These are phyloP conservation scores for Ambrosia trifida DNA, from an alignment of 129 eudicot genomes.

Conservation along the genomic window DNA sequence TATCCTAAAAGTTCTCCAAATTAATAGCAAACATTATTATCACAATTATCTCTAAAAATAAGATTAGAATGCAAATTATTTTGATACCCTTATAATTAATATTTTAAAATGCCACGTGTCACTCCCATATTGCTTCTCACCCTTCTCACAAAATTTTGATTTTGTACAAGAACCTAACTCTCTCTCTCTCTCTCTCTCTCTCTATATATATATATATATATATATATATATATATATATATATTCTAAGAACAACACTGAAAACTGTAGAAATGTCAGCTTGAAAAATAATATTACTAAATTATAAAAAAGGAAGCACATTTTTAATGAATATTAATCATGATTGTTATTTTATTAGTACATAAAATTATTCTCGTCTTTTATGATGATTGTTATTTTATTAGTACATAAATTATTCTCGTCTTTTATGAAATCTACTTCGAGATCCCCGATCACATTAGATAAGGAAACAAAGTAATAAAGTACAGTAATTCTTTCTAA, in stretches of 20 bases:
- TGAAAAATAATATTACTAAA: neutral
- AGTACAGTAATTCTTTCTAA: neutral
- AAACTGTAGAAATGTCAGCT: constrained; percentile 1
- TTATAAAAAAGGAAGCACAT: constrained; percentile 1
- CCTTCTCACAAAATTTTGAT: too few species aligned
- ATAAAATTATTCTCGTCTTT: constrained; percentile 8
- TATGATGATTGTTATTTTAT: constrained; percentile 19
- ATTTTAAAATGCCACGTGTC: too few species aligned
- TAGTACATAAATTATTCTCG: constrained; percentile 7
- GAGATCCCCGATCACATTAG: constrained; percentile 16
- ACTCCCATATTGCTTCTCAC: too few species aligned
- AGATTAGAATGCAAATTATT: too few species aligned
- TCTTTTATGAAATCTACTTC: constrained; percentile 24
- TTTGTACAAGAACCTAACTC: too few species aligned
- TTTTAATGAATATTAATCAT: constrained; percentile 22
- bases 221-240: too few species aligned
- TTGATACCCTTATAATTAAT: too few species aligned
- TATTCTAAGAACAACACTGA: neutral
- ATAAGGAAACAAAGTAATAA: constrained; percentile 9
- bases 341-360: constrained; percentile 11
- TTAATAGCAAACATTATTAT: too few species aligned
- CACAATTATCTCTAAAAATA: too few species aligned
- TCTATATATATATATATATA: too few species aligned
- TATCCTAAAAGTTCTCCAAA: too few species aligned
- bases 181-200: too few species aligned